These are phyloP conservation scores for Podaxis rugospora DNA, from an alignment of 768 basidiomycete species.

Conservation along the genomic window DNA sequence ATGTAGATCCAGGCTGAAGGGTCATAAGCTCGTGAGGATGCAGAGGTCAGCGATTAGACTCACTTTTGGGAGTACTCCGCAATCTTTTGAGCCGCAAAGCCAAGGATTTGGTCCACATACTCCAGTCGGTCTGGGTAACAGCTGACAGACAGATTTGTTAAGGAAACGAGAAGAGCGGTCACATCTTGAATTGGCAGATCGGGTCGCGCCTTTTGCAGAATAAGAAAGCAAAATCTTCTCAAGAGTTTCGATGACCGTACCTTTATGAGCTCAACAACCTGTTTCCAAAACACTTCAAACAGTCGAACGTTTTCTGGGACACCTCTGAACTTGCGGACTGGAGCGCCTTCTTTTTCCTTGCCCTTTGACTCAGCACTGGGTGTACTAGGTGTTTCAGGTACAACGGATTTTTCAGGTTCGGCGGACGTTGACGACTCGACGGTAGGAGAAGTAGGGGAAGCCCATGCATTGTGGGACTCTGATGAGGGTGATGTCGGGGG, in stretches of 20 bases:
- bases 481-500: conserved; percentile 33
- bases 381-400: conserved; percentile 20
- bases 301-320: conserved; percentile 92
- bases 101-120: conserved; percentile 94
- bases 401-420: conserved; percentile 27
- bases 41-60: conserved; percentile 7
- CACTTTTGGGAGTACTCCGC: conserved; percentile 81
- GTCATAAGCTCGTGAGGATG: conserved; percentile 4
- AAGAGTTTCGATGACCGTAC: conserved; percentile 35
- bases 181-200: conserved; percentile 97
- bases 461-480: conserved; percentile 41
- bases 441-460: conserved; percentile 30
- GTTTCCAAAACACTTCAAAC: conserved; percentile 99
- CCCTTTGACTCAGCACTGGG: conserved; percentile 30
- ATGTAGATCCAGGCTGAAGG: conserved; percentile 77
- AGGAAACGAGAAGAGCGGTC: conserved; percentile 91
- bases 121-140: conserved; percentile 97
- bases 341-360: conserved; percentile 53
- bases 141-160: conserved; percentile 91
- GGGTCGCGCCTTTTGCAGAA: conserved; percentile 72
- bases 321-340: conserved; percentile 84
- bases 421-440: conserved; percentile 15
- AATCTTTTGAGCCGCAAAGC: conserved; percentile 83
- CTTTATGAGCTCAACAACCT: conserved; percentile 97
- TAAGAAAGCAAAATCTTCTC: background rate